These are phyloP conservation scores for Coriaria nepalensis DNA, from an alignment of 306 rosid species.

Conservation along the genomic window DNA sequence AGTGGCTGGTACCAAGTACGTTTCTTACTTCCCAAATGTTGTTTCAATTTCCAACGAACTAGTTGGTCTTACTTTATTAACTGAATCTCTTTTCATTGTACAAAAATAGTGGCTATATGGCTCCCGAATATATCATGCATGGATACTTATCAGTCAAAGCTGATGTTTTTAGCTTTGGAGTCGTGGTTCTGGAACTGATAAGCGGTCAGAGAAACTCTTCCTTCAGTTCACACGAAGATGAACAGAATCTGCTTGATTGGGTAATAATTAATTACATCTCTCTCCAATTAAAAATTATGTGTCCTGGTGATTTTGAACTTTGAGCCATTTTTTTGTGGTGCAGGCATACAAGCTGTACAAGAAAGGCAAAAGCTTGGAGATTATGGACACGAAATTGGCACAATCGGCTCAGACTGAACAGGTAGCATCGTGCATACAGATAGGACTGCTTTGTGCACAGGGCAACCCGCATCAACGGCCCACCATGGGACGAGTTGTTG, in stretches of 20 bases:
- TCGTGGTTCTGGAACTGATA: conserved; percentile 68
- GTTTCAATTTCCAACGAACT: neutral
- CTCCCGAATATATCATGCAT: conserved; percentile 84
- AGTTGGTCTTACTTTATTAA: neutral
- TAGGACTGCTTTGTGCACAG: too few species aligned
- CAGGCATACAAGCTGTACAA: conserved; percentile 82
- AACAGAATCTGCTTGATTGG: conserved; percentile 39
- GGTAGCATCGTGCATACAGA: conserved; percentile 24
- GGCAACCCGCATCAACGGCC: too few species aligned
- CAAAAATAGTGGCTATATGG: conserved; percentile 76
- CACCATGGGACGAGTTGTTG: too few species aligned
- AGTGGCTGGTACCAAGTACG: conserved; percentile 94
- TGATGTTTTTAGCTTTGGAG: conserved; percentile 87
- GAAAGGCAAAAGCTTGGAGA: conserved; percentile 64
- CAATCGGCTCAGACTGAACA: conserved; percentile 38
- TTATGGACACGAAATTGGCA: conserved; percentile 49
- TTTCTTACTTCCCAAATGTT: neutral
- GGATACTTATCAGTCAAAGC: conserved; percentile 68
- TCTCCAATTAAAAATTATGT: neutral
- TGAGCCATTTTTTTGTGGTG: neutral
- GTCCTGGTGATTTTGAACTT: neutral
- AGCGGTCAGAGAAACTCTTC: conserved; percentile 54
- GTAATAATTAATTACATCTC: conserved; percentile 18
- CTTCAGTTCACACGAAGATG: conserved; percentile 14
- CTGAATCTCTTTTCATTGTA: neutral